A percentile compares a stretch with the other conserved stretches of the same genome.
Conservation (phyloP, 75 land plant genomes). For the Pseudotsuga menziesii region DNA sequence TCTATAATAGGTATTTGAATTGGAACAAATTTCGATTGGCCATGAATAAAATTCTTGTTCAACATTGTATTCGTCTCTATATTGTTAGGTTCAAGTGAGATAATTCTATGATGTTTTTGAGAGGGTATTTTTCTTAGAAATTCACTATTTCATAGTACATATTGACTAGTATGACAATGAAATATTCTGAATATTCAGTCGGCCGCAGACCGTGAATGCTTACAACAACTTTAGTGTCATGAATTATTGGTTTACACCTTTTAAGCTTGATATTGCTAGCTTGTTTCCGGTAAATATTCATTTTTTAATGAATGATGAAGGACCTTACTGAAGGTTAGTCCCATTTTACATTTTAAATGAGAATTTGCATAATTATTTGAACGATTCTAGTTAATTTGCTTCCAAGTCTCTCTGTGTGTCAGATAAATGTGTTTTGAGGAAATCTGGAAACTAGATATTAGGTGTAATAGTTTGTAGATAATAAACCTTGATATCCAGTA, state of each 20-base stretch:
- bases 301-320: too few species aligned
- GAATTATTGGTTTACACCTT: not conserved
- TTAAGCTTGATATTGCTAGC: not conserved
- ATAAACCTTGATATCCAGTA: too few species aligned
- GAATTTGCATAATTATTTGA: too few species aligned
- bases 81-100: not conserved
- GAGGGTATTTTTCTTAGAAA: not conserved
- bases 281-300: too few species aligned
- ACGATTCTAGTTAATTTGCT: too few species aligned
- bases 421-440: too few species aligned
- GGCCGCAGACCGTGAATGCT: not conserved
- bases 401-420: too few species aligned
- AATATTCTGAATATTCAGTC: not conserved
- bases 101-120: not conserved
- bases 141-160: not conserved
- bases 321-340: too few species aligned
- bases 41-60: not conserved
- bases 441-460: too few species aligned
- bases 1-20: not conserved
- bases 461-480: too few species aligned
- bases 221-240: conserved; percentile 2
- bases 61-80: not conserved
- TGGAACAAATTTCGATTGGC: not conserved
- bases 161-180: not conserved
- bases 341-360: too few species aligned